phyloP scores from a whole-genome alignment of 2,329 filamentous ascomycete genomes.

The Phyllosticta ampelicida region DNA sequence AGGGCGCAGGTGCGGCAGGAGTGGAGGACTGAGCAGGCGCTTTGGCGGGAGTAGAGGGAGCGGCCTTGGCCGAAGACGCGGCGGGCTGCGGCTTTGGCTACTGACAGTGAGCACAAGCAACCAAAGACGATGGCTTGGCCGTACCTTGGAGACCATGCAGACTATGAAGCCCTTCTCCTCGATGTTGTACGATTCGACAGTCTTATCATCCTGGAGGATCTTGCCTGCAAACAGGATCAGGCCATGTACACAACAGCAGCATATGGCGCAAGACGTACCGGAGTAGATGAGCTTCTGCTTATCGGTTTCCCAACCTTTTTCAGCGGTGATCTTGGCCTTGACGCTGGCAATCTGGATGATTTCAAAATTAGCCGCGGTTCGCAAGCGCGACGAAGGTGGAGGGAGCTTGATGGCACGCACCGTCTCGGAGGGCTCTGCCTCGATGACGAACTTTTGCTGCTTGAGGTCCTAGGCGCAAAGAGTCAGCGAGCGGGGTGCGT shows the following conservation, averaged over 20 bases:
- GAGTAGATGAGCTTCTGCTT: conserved; percentile 97
- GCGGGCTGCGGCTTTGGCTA: conserved; percentile 60
- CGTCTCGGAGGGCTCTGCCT: conserved; percentile 84
- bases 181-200: conserved; percentile 92
- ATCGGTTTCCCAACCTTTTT: conserved; percentile 90
- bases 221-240: conserved; percentile 54
- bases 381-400: conserved; percentile 12
- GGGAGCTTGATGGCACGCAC: conserved; percentile 40
- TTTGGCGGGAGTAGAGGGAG: conserved; percentile 47
- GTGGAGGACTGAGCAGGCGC: conserved; percentile 39
- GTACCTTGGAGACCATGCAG: conserved; percentile 94
- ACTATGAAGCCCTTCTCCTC: conserved; percentile 99
- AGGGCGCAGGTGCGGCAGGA: conserved; percentile 44
- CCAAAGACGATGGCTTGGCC: neutral
- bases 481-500: conserved; percentile 1
- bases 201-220: conserved; percentile 96
- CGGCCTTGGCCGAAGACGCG: conserved; percentile 37
- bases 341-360: conserved; percentile 63
- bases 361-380: conserved; percentile 13
- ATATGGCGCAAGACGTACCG: conserved; percentile 42
- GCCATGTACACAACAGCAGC: neutral
- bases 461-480: conserved; percentile 68
- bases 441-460: conserved; percentile 96
- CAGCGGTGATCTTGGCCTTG: conserved; percentile 82
- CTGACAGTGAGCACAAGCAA: conserved; percentile 15